Evolutionary conservation across 306 rosid species (phyloP).

Genomic region (Pterocarpus santalinus): DNA sequence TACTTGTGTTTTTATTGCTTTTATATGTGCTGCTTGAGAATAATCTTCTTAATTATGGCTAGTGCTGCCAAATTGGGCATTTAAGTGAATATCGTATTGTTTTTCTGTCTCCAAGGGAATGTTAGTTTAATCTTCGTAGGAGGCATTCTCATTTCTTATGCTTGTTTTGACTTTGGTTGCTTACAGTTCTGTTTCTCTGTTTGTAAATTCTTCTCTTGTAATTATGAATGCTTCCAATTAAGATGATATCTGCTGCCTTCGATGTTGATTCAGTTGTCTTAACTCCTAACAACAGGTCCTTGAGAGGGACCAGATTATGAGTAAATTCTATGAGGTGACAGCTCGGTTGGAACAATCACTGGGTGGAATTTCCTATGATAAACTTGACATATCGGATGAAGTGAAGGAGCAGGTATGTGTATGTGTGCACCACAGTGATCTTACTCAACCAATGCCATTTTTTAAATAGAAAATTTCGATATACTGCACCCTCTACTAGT

Average conservation of each 20-base stretch:
- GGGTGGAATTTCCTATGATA: slow-evolving; percentile 74
- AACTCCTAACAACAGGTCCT: slow-evolving; percentile 65
- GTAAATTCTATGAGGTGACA: slow-evolving; percentile 75
- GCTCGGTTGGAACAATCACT: slow-evolving; percentile 77
- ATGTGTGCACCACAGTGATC: slow-evolving; percentile 5
- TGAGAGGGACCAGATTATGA: slow-evolving; percentile 84
- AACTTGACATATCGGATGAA: slow-evolving; percentile 95
- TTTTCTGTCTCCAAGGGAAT: slow-evolving; percentile 3
- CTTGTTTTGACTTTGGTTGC: slow-evolving; percentile 33
- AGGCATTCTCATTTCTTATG: slow-evolving; percentile 18
- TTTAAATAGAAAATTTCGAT: slow-evolving; percentile 1
- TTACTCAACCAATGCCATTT: slow-evolving; percentile 15
- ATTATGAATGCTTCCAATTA: slow-evolving; percentile 1
- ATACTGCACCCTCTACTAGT: not conserved
- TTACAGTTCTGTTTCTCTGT: not conserved
- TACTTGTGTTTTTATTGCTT: slow-evolving; percentile 25
- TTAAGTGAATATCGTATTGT: not conserved
- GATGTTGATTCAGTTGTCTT: slow-evolving; percentile 38
- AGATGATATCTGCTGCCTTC: slow-evolving; percentile 31
- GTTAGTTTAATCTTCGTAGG: slow-evolving; percentile 6
- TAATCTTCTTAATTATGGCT: slow-evolving; percentile 23
- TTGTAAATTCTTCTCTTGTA: slow-evolving; percentile 1
- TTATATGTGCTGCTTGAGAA: slow-evolving; percentile 24
- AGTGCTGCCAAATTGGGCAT: slow-evolving; percentile 22
- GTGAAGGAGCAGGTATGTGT: slow-evolving; percentile 92